phyloP scores from a whole-genome alignment of 805 yeast species.

The Lipomyces yamadae region DNA sequence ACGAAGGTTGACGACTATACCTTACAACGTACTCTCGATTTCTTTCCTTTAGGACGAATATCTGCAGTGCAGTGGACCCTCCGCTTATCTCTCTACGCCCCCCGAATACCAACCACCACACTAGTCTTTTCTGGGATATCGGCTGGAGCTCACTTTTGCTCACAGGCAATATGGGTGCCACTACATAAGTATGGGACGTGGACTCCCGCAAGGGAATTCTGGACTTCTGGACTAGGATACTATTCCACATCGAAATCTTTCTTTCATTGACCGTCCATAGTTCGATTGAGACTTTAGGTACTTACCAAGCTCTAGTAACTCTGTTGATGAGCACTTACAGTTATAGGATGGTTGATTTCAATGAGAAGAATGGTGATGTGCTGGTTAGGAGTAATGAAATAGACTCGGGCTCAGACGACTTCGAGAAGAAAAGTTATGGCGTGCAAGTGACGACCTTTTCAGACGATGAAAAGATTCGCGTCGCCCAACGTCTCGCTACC shows the following conservation, averaged over 20 bases:
- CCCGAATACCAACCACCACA: neutral
- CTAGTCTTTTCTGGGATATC: neutral
- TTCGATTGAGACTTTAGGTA: constrained; percentile 2
- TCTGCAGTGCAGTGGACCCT: too few species aligned
- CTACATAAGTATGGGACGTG: neutral
- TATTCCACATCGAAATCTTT: neutral
- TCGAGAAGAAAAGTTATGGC: neutral
- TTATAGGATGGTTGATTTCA: neutral
- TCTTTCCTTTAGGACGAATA: too few species aligned
- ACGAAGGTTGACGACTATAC: too few species aligned
- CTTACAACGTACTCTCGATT: too few species aligned
- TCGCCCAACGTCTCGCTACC: constrained; percentile 2
- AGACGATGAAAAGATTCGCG: constrained; percentile 1
- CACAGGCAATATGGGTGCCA: too few species aligned
- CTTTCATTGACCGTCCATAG: neutral
- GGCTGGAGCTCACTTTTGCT: neutral
- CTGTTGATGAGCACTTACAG: neutral
- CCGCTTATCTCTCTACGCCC: neutral
- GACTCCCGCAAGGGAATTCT: too few species aligned
- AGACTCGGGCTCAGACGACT: constrained; percentile 7
- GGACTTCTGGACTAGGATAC: neutral
- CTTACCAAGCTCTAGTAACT: neutral
- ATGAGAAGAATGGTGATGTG: neutral
- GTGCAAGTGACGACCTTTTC: neutral
- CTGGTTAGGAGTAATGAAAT: neutral